phyloP scores from a whole-genome alignment of 2,329 filamentous ascomycete species.

The Calonectria honghensis region DNA sequence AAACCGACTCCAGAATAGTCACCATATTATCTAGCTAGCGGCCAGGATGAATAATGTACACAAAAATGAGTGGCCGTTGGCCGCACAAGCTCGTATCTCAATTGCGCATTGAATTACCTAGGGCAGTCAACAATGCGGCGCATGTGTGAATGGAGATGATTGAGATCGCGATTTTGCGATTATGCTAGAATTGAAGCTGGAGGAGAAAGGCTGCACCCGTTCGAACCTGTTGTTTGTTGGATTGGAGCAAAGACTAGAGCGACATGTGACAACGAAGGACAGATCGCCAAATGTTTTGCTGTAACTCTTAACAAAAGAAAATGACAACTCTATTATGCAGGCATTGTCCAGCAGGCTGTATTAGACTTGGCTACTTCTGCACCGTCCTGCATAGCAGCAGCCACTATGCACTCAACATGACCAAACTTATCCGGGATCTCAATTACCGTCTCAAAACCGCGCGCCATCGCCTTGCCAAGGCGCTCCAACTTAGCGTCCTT shows the following conservation, averaged over 20 bases:
- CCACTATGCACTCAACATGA: conserved; percentile 47
- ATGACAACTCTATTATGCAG: not conserved
- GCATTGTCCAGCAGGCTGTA: conserved; percentile 39
- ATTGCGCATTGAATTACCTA: no score
- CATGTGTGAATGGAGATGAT: no score
- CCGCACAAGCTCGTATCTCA: no score
- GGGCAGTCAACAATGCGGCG: no score
- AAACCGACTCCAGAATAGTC: no score
- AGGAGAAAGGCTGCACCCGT: not conserved
- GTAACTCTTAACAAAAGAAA: not conserved
- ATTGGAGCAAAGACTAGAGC: not conserved
- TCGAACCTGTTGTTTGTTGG: not conserved
- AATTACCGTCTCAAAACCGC: conserved; percentile 54
- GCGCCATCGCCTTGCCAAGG: conserved; percentile 10
- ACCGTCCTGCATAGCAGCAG: conserved; percentile 45
- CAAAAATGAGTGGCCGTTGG: no score
- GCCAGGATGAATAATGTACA: no score
- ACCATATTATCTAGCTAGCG: no score
- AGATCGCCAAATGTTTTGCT: not conserved
- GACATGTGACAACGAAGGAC: not conserved
- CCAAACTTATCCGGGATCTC: conserved; percentile 43
- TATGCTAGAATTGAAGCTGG: no score
- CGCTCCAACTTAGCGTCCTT: conserved; percentile 8
- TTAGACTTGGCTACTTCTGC: conserved; percentile 50
- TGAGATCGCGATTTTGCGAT: no score